A percentile compares a stretch with the other conserved stretches of the same genome.
Conservation (phyloP, 129 eudicot species). For the Artemisia tridentata region DNA sequence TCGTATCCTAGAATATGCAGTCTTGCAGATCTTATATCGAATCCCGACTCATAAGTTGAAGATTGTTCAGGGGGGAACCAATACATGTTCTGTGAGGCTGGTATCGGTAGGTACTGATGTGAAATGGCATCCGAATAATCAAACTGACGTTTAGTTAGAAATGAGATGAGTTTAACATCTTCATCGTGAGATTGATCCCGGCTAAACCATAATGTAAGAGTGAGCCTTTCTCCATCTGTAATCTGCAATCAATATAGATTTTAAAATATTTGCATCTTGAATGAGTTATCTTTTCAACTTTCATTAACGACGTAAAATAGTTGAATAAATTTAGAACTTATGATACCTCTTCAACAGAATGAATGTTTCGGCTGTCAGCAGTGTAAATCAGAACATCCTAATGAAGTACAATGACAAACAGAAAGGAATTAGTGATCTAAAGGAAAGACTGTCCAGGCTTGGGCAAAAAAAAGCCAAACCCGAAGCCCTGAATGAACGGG, state of each 20-base stretch:
- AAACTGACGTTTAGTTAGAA: conserved; percentile 35
- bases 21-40: conserved; percentile 79
- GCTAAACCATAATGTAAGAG: conserved; percentile 90
- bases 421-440: not conserved
- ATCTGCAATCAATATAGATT: conserved; percentile 47
- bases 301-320: conserved; percentile 1
- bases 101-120: conserved; percentile 42
- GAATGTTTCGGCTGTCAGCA: conserved; percentile 74
- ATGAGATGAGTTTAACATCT: conserved; percentile 70
- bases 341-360: conserved; percentile 82
- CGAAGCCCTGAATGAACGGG: too few species aligned
- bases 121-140: conserved; percentile 14
- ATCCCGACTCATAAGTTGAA: conserved; percentile 54
- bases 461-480: too few species aligned
- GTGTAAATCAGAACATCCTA: conserved; percentile 84
- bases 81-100: conserved; percentile 82
- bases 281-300: not conserved
- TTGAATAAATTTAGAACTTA: too few species aligned
- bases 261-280: conserved; percentile 1
- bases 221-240: conserved; percentile 73
- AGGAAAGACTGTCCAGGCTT: not conserved
- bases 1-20: conserved; percentile 58
- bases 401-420: conserved; percentile 7
- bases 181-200: conserved; percentile 82
- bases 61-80: conserved; percentile 88